A percentile compares a stretch with the other conserved stretches of the same genome.
Conservation (phyloP, 1,139 yeast genomes). For the Pichia sp. region DNA sequence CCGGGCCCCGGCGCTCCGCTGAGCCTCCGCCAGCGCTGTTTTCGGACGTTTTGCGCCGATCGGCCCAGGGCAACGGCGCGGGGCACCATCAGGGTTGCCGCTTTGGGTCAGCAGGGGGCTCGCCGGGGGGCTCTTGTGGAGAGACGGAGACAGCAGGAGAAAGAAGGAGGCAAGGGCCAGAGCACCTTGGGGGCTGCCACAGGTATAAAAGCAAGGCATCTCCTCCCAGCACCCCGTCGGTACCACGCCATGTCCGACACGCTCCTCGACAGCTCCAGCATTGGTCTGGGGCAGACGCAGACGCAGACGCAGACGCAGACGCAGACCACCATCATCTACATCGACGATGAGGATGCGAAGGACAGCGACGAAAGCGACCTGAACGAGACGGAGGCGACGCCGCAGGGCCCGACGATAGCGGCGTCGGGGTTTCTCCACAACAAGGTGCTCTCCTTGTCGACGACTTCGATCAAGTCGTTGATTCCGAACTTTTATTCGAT, state of each 20-base stretch:
- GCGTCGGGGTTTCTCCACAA: slow-evolving; percentile 13
- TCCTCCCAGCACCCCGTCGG: neutral
- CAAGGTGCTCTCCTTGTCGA: slow-evolving; percentile 28
- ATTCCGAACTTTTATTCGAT: slow-evolving; percentile 28
- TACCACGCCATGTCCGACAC: neutral
- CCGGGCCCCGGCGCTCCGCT: too few species aligned
- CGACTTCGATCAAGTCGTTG: slow-evolving; percentile 29
- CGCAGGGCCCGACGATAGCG: neutral
- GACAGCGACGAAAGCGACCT: neutral
- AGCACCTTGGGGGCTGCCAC: too few species aligned
- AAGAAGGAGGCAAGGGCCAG: too few species aligned
- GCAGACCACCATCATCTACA: neutral
- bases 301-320: neutral
- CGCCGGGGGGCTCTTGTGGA: too few species aligned
- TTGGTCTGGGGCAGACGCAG: neutral
- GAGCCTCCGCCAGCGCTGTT: too few species aligned
- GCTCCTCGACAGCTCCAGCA: neutral
- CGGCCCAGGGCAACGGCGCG: too few species aligned
- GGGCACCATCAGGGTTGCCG: too few species aligned
- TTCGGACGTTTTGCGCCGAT: too few species aligned
- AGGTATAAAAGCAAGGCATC: too few species aligned
- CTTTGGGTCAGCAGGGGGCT: too few species aligned
- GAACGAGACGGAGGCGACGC: neutral
- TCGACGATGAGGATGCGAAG: neutral
- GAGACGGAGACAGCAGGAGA: too few species aligned